Percentiles rank a stretch among this genome's conserved stretches.
Conservation (phyloP, 805 yeast species). For the Saturnispora bothae region DNA sequence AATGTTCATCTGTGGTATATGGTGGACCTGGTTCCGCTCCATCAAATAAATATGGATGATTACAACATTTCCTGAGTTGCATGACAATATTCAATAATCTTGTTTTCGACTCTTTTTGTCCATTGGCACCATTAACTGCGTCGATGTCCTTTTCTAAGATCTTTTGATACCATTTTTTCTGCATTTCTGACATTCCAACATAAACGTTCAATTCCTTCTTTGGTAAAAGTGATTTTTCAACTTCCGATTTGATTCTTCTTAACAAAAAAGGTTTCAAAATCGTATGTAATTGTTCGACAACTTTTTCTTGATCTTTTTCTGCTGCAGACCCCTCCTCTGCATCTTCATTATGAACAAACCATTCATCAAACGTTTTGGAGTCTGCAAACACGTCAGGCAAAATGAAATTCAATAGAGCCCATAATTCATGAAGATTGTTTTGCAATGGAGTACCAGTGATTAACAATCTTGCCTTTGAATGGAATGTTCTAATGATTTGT, state of each 20-base stretch:
- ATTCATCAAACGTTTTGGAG: conserved; percentile 78
- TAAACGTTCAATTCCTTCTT: conserved; percentile 84
- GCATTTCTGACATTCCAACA: conserved; percentile 95
- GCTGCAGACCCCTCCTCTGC: conserved; percentile 65
- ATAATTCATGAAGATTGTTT: conserved; percentile 86
- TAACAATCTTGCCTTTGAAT: conserved; percentile 71
- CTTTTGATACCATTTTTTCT: conserved; percentile 81
- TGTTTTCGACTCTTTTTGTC: conserved; percentile 87
- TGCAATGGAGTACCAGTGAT: conserved; percentile 97
- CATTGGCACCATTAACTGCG: conserved; percentile 94
- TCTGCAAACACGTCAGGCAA: conserved; percentile 94
- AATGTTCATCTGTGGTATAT: conserved; percentile 88
- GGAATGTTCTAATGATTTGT: conserved; percentile 82
- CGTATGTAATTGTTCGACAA: conserved; percentile 80
- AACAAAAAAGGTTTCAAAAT: conserved; percentile 80
- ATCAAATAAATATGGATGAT: conserved; percentile 92
- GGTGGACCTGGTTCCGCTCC: conserved; percentile 99
- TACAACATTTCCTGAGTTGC: conserved; percentile 95
- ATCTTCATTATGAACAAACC: conserved; percentile 76
- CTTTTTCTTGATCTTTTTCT: conserved; percentile 70
- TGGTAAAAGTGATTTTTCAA: conserved; percentile 81
- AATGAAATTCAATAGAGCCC: conserved; percentile 88
- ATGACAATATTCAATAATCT: conserved; percentile 85
- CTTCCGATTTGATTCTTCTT: conserved; percentile 87
- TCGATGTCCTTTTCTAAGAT: conserved; percentile 86